Percentiles rank a stretch among this genome's conserved stretches.
Conservation (phyloP, 768 basidiomycete species). For the Termitomyces sp. region DNA sequence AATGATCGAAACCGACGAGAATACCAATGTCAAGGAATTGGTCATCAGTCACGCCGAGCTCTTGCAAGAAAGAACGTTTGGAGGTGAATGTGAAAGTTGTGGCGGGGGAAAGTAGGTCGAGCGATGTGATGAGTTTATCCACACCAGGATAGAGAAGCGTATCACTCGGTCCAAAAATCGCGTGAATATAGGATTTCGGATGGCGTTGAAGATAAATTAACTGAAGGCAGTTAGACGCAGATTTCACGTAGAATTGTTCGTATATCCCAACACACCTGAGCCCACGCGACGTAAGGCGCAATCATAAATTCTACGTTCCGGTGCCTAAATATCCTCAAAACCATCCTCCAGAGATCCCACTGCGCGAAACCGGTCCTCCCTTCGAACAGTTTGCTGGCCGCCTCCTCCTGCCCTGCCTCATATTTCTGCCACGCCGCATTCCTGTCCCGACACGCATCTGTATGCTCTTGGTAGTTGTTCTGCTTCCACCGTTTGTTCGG, state of each 20-base stretch:
- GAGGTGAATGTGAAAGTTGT: conserved; percentile 84
- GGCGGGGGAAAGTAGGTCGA: conserved; percentile 67
- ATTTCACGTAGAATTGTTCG: background rate
- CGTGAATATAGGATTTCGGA: conserved; percentile 89
- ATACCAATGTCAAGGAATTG: conserved; percentile 95
- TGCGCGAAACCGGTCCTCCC: conserved; percentile 67
- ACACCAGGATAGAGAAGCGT: conserved; percentile 83
- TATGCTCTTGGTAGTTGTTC: conserved; percentile 52
- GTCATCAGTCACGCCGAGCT: conserved; percentile 70
- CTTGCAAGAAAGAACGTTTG: conserved; percentile 61
- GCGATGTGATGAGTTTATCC: conserved; percentile 85
- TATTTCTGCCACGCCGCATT: conserved; percentile 91
- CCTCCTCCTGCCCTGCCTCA: conserved; percentile 88
- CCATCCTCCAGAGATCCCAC: conserved; percentile 94
- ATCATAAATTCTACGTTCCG: conserved; percentile 94
- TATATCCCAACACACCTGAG: conserved; percentile 64
- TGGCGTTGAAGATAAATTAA: conserved; percentile 94
- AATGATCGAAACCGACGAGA: conserved; percentile 84
- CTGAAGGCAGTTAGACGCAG: conserved; percentile 34
- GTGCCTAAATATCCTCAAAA: conserved; percentile 90
- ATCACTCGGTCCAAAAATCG: conserved; percentile 90
- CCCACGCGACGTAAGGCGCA: conserved; percentile 93
- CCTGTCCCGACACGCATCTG: conserved; percentile 71
- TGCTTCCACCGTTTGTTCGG: conserved; percentile 74
- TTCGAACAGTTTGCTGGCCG: conserved; percentile 82